Base-by-base conservation (phyloP, 805 yeast genomes). In the Kazachstania africana region DNA sequence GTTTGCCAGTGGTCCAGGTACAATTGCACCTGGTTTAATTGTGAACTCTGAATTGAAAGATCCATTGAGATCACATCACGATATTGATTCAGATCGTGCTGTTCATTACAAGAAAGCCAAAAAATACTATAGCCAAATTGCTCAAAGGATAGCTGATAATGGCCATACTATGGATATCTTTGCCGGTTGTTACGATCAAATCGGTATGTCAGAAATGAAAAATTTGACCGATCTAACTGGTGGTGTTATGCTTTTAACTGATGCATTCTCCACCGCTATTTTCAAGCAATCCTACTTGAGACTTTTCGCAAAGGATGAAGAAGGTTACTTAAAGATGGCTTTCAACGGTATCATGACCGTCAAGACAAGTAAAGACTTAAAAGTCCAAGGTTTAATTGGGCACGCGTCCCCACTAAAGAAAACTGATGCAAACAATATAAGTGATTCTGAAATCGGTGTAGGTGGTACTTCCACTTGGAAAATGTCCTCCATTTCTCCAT, bases 41-140 rank as follows among this genome's bases (percentile, higher is more conserved):
- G 99, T 91, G 18, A 83, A 88, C 27, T 75, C 78, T 16, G 91
- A 85, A 56, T 69, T 91, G 55, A 81, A 82, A 54, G 98, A 91
- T 59, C 95, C 98, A 29, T 80, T 91, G 47, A 75, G 99, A 65
- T 91, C 98, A 6, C 99, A 91, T 60, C 83, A 81, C 50, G 98
- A 91, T 55, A 82, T 91, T 43, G 97, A 91, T 56, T 77, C 85
- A 43, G 96, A 88, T 47, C 59, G 69, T 30, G 94, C 95, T 34
- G 78, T 78, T 50, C 94, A 85, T 55, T 82, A 75, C 62, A 78
- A 81, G 50, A 82, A 81, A 55, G 93, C 95, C 8, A 70, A 69
- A 45, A 78, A 82, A 55, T 85, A 74, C 50, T 87, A 85, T 57
- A 87, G 80, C 39, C 62, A 66, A 24, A 55, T 87, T 28, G 79